These are phyloP conservation scores for Aspergillus piperis DNA, from an alignment of 2,329 filamentous ascomycete genomes.

Conservation along the genomic window DNA sequence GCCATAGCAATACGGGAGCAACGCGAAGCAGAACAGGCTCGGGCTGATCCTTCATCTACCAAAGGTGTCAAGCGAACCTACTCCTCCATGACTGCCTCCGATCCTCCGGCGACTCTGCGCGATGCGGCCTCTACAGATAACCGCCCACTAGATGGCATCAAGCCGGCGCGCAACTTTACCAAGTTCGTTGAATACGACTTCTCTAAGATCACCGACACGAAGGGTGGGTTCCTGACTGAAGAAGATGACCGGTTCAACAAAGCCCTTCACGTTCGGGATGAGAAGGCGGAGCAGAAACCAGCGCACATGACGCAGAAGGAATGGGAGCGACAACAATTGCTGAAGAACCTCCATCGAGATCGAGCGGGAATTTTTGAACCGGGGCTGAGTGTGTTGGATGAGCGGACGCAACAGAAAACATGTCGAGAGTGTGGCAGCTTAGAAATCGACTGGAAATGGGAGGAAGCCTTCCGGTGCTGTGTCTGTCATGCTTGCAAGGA, in stretches of 20 bases:
- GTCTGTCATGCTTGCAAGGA: conserved; percentile 89
- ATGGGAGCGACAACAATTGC: conserved; percentile 82
- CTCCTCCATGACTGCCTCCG: conserved; percentile 60
- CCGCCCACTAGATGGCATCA: conserved; percentile 56
- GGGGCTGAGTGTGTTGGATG: conserved; percentile 72
- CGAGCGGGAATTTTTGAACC: conserved; percentile 87
- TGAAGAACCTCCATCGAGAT: conserved; percentile 69
- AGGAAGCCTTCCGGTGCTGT: conserved; percentile 73
- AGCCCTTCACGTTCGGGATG: conserved; percentile 62
- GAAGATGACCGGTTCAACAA: conserved; percentile 91
- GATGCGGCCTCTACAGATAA: conserved; percentile 52
- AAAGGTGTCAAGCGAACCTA: conserved; percentile 73
- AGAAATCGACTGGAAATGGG: conserved; percentile 96
- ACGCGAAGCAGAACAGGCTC: conserved; percentile 63
- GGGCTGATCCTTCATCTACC: conserved; percentile 27
- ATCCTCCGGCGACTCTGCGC: conserved; percentile 62
- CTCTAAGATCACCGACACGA: conserved; percentile 96
- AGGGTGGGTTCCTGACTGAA: conserved; percentile 87
- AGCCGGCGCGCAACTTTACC: conserved; percentile 81
- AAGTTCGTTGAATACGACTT: conserved; percentile 98
- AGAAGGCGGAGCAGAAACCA: conserved; percentile 66
- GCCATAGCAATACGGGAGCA: conserved; percentile 83
- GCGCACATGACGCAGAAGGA: conserved; percentile 86
- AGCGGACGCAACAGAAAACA: conserved; percentile 65
- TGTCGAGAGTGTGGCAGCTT: conserved; percentile 80